Percentiles rank a stretch among this genome's conserved stretches.
Conservation (phyloP, 108 stramenopile species). For the Cyclotella distinguenda region DNA sequence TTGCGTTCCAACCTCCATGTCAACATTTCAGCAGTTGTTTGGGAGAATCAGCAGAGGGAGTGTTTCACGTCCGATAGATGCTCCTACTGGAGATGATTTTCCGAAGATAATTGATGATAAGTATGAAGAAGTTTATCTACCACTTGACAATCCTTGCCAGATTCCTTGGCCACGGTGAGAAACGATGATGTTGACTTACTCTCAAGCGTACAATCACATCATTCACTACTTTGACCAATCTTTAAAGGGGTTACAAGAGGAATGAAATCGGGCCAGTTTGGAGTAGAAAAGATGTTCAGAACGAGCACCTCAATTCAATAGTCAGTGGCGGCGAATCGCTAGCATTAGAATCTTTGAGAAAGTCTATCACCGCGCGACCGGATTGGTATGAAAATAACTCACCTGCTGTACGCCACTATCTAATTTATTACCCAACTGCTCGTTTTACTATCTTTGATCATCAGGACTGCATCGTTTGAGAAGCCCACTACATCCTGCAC, state of each 20-base stretch:
- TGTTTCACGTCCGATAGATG: constrained; percentile 33
- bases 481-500: constrained; percentile 95
- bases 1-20: constrained; percentile 54
- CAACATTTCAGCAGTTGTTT: constrained; percentile 55
- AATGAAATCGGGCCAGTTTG: constrained; percentile 56
- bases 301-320: constrained; percentile 25
- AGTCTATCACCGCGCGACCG: constrained; percentile 36
- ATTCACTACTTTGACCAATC: too few species aligned
- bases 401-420: neutral
- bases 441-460: neutral
- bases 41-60: constrained; percentile 38
- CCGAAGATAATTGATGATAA: constrained; percentile 10
- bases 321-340: constrained; percentile 60
- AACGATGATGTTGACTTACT: too few species aligned
- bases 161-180: constrained; percentile 69
- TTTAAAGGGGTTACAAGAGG: constrained; percentile 41
- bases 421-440: neutral
- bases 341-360: constrained; percentile 54
- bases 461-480: constrained; percentile 88
- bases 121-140: constrained; percentile 29
- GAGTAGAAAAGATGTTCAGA: constrained; percentile 54
- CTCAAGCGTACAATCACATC: too few species aligned
- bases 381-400: constrained; percentile 23
- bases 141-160: constrained; percentile 49
- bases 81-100: constrained; percentile 28